phyloP scores from a whole-genome alignment of 192 early-diverging fungal genomes.

The Backusella westeae region DNA sequence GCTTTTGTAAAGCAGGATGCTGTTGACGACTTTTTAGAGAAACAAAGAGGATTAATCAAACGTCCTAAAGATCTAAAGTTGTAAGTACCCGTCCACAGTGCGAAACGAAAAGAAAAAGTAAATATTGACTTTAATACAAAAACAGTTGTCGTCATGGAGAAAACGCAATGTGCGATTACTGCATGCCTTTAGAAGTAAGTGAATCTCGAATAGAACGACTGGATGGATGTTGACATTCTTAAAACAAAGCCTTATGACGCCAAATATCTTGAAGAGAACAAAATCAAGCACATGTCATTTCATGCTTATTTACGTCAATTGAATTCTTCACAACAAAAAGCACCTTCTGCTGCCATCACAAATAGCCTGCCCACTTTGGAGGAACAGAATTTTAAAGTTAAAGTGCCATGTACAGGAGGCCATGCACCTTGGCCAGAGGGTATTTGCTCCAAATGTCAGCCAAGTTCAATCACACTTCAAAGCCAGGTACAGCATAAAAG shows the following conservation, averaged over 20 bases:
- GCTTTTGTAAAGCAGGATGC: slow-evolving; percentile 57
- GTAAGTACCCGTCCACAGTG: slow-evolving; percentile 44
- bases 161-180: slow-evolving; percentile 93
- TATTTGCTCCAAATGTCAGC: slow-evolving; percentile 98
- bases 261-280: slow-evolving; percentile 82
- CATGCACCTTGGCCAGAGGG: slow-evolving; percentile 92
- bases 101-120: neutral
- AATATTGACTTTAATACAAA: neutral
- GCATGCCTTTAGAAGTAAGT: slow-evolving; percentile 78
- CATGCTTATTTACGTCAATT: slow-evolving; percentile 85
- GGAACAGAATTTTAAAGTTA: slow-evolving; percentile 77
- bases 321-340: slow-evolving; percentile 66
- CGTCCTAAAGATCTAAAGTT: slow-evolving; percentile 76
- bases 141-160: slow-evolving; percentile 74
- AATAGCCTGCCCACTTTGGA: slow-evolving; percentile 81
- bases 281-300: slow-evolving; percentile 98
- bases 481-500: slow-evolving; percentile 49
- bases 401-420: slow-evolving; percentile 69
- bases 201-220: neutral
- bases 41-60: slow-evolving; percentile 79
- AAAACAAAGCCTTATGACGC: slow-evolving; percentile 71
- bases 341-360: slow-evolving; percentile 36
- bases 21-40: slow-evolving; percentile 81
- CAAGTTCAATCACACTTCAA: slow-evolving; percentile 86
- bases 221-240: neutral